Conservation (phyloP, 345 rosid species). For the Ceriops zippeliana region DNA sequence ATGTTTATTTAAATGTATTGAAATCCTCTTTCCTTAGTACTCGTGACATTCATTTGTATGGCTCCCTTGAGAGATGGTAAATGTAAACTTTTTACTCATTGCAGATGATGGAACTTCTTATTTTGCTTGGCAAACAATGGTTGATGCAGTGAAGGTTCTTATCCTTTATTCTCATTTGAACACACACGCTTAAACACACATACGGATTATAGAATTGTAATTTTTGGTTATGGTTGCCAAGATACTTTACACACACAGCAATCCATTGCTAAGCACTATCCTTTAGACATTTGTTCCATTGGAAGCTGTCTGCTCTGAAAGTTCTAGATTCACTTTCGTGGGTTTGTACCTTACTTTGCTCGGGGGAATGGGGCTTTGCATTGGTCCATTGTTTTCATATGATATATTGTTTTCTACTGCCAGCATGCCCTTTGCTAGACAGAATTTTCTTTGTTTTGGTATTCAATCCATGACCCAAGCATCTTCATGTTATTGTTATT, state of each 20-base stretch:
- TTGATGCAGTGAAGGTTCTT: constrained; percentile 52
- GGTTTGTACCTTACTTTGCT: neutral
- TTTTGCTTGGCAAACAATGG: constrained; percentile 57
- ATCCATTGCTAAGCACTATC: too few species aligned
- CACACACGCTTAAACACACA: neutral
- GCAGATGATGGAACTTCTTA: constrained; percentile 33
- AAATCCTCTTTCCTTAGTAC: neutral
- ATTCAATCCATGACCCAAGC: too few species aligned
- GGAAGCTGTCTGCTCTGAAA: neutral
- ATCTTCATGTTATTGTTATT: neutral
- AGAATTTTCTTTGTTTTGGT: too few species aligned
- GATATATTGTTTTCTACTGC: neutral
- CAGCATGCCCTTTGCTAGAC: neutral
- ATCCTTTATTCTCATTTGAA: constrained; percentile 5
- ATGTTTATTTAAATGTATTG: neutral
- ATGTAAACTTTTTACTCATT: constrained; percentile 5
- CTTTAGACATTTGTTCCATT: neutral
- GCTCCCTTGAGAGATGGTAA: neutral
- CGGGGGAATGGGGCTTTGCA: neutral
- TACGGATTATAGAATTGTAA: too few species aligned
- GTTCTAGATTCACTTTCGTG: neutral
- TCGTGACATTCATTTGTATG: neutral
- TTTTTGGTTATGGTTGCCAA: too few species aligned
- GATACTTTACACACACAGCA: too few species aligned
- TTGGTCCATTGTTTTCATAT: neutral